These are phyloP conservation scores for Cladosporium sp. DNA, from an alignment of 2,329 filamentous ascomycete species.

Conservation along the genomic window DNA sequence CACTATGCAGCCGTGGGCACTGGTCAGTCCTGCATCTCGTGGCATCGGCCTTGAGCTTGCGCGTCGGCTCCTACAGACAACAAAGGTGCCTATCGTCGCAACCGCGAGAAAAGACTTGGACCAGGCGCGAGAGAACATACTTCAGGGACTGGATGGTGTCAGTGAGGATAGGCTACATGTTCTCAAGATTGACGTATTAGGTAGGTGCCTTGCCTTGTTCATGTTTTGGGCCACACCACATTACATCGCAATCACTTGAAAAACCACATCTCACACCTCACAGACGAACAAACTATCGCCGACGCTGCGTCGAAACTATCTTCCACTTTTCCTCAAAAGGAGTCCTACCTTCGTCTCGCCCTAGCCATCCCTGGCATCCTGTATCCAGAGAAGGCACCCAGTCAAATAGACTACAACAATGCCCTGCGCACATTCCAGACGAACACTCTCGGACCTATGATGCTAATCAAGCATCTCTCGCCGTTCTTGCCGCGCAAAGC, in stretches of 20 bases:
- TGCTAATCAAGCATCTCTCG: slow-evolving; percentile 76
- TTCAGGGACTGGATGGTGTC: slow-evolving; percentile 52
- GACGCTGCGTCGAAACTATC: slow-evolving; percentile 52
- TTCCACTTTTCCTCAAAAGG: slow-evolving; percentile 39
- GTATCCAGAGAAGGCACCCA: slow-evolving; percentile 69
- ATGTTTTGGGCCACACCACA: not conserved
- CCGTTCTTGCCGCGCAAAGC: slow-evolving; percentile 66
- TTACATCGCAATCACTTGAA: not conserved
- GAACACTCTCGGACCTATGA: slow-evolving; percentile 72
- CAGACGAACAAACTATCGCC: slow-evolving; percentile 65
- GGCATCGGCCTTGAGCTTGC: slow-evolving; percentile 66
- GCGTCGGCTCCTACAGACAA: slow-evolving; percentile 59
- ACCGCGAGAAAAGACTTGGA: slow-evolving; percentile 59
- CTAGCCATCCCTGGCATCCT: slow-evolving; percentile 73
- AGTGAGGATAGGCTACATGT: slow-evolving; percentile 53
- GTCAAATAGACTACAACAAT: slow-evolving; percentile 62
- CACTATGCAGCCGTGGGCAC: slow-evolving; percentile 50
- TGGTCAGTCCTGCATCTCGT: slow-evolving; percentile 62
- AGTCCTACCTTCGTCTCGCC: slow-evolving; percentile 66
- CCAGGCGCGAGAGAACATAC: slow-evolving; percentile 51
- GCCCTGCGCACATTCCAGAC: slow-evolving; percentile 71
- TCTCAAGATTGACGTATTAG: slow-evolving; percentile 58
- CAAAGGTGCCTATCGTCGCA: slow-evolving; percentile 60
- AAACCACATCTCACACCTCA: not conserved
- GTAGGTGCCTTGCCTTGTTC: slow-evolving; percentile 41